Evolutionary conservation across 208 protist genomes (phyloP).

Genomic region (Leishmania mexicana): DNA sequence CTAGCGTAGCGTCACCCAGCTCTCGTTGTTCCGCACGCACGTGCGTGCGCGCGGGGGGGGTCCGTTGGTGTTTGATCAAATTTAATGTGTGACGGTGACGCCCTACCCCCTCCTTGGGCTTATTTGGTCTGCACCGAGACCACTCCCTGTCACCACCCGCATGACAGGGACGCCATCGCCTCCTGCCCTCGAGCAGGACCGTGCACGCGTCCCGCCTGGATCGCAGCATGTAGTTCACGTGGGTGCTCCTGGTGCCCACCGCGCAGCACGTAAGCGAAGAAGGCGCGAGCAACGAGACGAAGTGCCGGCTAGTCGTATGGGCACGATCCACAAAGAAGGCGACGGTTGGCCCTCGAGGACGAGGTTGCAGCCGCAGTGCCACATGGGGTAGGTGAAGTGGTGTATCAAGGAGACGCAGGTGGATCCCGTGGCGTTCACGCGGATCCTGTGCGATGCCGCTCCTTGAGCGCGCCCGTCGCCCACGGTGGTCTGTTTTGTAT

Average conservation of each 20-base stretch:
- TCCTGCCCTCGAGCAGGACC: neutral
- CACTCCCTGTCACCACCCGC: neutral
- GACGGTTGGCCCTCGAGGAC: neutral
- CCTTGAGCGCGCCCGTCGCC: neutral
- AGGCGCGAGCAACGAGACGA: neutral
- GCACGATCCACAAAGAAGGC: neutral
- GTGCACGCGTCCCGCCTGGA: neutral
- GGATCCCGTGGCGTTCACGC: neutral
- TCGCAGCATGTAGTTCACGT: neutral
- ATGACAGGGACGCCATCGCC: neutral
- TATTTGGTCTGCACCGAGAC: too few species aligned
- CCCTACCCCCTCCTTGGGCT: too few species aligned
- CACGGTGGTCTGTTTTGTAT: neutral
- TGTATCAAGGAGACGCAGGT: neutral
- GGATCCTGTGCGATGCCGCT: neutral
- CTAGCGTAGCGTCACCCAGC: neutral
- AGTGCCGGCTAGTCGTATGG: neutral
- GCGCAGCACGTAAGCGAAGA: neutral
- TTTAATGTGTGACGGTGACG: neutral
- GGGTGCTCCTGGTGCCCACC: neutral
- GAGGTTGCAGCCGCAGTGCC: neutral
- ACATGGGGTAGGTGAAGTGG: neutral
- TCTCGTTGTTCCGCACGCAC: neutral
- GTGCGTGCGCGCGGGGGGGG: too few species aligned
- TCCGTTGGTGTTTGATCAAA: neutral